Evolutionary conservation across 306 rosid genomes (phyloP).

Genomic region (Sphenostylis stenocarpa): DNA sequence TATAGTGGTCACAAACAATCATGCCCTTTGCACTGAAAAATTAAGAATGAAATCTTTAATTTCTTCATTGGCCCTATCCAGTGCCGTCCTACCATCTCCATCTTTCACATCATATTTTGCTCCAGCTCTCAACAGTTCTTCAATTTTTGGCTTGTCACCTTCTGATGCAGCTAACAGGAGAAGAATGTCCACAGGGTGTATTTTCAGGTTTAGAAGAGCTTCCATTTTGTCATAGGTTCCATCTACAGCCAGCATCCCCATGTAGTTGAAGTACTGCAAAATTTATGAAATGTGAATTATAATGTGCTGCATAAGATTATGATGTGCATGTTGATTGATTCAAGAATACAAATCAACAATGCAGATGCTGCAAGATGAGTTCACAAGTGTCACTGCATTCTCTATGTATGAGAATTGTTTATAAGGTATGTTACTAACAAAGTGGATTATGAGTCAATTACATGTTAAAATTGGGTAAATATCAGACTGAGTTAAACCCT

Average conservation of each 20-base stretch:
- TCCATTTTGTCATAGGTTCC: slow-evolving; percentile 93
- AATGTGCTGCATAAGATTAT: slow-evolving; percentile 57
- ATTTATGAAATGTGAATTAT: slow-evolving; percentile 17
- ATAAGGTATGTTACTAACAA: no score
- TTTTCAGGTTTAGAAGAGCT: slow-evolving; percentile 74
- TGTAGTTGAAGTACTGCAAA: slow-evolving; percentile 87
- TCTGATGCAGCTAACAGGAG: slow-evolving; percentile 80
- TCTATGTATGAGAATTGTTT: background rate
- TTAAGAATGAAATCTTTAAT: slow-evolving; percentile 73
- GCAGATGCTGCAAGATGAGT: background rate
- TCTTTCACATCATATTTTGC: slow-evolving; percentile 70
- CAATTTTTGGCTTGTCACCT: slow-evolving; percentile 90
- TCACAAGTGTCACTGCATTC: background rate
- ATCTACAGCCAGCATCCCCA: slow-evolving; percentile 99
- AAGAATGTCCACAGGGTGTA: slow-evolving; percentile 89
- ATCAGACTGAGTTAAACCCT: background rate
- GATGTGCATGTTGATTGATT: background rate
- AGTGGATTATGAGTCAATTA: no score
- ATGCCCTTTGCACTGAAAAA: slow-evolving; percentile 70
- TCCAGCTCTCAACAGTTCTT: slow-evolving; percentile 90
- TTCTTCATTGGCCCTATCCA: slow-evolving; percentile 73
- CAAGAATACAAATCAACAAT: background rate
- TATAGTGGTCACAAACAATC: slow-evolving; percentile 24
- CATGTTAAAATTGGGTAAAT: background rate
- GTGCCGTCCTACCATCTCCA: slow-evolving; percentile 73